A percentile compares a stretch with the other conserved stretches of the same genome.
Evolutionary conservation across 2,329 filamentous ascomycete species (phyloP).

Genomic region (Alternaria ventricosa): DNA sequence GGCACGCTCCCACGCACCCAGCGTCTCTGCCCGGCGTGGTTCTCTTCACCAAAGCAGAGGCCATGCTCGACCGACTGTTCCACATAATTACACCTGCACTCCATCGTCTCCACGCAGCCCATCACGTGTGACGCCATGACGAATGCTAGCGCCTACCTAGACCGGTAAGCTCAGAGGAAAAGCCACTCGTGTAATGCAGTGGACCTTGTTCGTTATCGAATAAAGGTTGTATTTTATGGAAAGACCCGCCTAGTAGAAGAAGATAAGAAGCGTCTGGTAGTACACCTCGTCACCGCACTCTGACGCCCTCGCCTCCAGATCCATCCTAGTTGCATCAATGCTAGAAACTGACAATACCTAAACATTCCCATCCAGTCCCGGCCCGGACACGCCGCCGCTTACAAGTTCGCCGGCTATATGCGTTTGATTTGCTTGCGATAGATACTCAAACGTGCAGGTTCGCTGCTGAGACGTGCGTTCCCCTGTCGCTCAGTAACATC

Average conservation of each 20-base stretch:
- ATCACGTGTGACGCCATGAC: slow-evolving; percentile 15
- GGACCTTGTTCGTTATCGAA: slow-evolving; percentile 2
- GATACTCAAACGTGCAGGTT: slow-evolving; percentile 11
- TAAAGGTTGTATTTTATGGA: slow-evolving; percentile 25
- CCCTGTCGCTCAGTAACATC: neutral
- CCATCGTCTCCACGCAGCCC: slow-evolving; percentile 9
- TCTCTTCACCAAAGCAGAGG: neutral
- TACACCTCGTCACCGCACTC: slow-evolving; percentile 12
- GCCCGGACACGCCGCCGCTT: slow-evolving; percentile 8
- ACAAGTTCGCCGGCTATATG: slow-evolving; percentile 14
- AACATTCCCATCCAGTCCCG: slow-evolving; percentile 10
- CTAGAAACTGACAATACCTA: slow-evolving; percentile 33
- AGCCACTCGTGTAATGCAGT: slow-evolving; percentile 3
- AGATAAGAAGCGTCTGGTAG: slow-evolving; percentile 15
- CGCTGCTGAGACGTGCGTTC: slow-evolving; percentile 7
- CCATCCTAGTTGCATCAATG: slow-evolving; percentile 34
- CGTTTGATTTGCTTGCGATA: slow-evolving; percentile 10
- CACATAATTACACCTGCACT: neutral
- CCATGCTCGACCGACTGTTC: neutral
- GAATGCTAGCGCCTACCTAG: slow-evolving; percentile 11
- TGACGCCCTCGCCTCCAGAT: slow-evolving; percentile 33
- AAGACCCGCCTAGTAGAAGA: slow-evolving; percentile 18
- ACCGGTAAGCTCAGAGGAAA: slow-evolving; percentile 4
- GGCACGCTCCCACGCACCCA: neutral
- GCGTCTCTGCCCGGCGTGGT: neutral